These are phyloP conservation scores for Yarrowia bubula DNA, from an alignment of 805 yeast species.

Conservation along the genomic window DNA sequence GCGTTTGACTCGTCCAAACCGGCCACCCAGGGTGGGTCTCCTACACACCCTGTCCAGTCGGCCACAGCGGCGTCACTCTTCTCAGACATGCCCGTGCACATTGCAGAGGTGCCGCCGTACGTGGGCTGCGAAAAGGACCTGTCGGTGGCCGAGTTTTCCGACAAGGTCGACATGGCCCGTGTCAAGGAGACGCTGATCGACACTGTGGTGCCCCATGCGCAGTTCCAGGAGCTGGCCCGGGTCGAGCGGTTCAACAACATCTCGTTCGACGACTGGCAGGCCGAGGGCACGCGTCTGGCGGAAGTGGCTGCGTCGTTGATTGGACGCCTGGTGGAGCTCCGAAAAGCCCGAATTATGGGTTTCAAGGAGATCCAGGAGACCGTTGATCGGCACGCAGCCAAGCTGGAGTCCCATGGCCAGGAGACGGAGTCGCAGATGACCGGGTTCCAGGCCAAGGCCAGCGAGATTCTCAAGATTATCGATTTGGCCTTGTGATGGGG, in stretches of 20 bases:
- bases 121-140: constrained; percentile 15
- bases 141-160: constrained; percentile 4
- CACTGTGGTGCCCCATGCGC: constrained; percentile 6
- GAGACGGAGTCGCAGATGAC: constrained; percentile 15
- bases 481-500: not conserved
- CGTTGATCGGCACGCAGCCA: constrained; percentile 1
- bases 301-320: not conserved
- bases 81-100: constrained; percentile 11
- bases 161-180: constrained; percentile 19
- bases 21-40: not conserved
- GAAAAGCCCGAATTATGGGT: constrained; percentile 39
- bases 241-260: constrained; percentile 20
- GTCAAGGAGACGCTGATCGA: constrained; percentile 19
- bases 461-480: constrained; percentile 14
- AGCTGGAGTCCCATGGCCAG: constrained; percentile 14
- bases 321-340: constrained; percentile 40
- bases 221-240: constrained; percentile 15
- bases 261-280: constrained; percentile 23
- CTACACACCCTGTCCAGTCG: not conserved
- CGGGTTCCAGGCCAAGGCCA: constrained; percentile 23
- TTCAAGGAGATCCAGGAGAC: constrained; percentile 37
- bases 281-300: not conserved
- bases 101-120: constrained; percentile 4
- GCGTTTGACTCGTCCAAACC: not conserved
- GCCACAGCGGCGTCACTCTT: constrained; percentile 6